A percentile compares a stretch with the other conserved stretches of the same genome.
Evolutionary conservation across 352 stramenopile species (phyloP).

Genomic region (Pythium aristosporum): DNA sequence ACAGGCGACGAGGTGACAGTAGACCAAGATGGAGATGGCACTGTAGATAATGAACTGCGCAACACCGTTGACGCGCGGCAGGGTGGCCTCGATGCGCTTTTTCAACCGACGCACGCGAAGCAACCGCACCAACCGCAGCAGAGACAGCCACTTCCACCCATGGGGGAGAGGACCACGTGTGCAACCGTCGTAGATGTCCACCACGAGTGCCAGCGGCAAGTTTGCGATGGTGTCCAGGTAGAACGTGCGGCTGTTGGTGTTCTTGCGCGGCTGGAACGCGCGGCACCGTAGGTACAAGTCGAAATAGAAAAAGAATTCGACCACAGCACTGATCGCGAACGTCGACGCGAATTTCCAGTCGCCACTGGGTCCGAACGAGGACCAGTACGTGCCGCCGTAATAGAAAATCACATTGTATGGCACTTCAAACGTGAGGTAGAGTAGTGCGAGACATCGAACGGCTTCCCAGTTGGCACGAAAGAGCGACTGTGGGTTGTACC

Average conservation of each 20-base stretch:
- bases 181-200: constrained; percentile 26
- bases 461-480: constrained; percentile 26
- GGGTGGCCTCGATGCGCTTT: constrained; percentile 11
- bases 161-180: constrained; percentile 9
- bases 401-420: constrained; percentile 34
- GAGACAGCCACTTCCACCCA: constrained; percentile 23
- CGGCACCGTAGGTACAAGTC: constrained; percentile 25
- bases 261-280: constrained; percentile 22
- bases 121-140: constrained; percentile 28
- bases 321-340: constrained; percentile 18
- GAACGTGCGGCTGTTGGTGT: constrained; percentile 20
- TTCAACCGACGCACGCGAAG: constrained; percentile 29
- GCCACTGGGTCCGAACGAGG: constrained; percentile 1
- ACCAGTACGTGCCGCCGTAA: constrained; percentile 20
- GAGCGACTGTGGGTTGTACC: constrained; percentile 19
- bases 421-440: constrained; percentile 37
- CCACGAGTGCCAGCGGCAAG: constrained; percentile 26
- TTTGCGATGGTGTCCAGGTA: constrained; percentile 25
- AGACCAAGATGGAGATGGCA: constrained; percentile 29
- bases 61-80: constrained; percentile 23
- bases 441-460: constrained; percentile 22
- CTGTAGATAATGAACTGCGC: constrained; percentile 34
- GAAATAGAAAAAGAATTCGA: constrained; percentile 28
- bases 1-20: constrained; percentile 30
- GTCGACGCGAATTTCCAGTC: constrained; percentile 23